Percentiles rank a stretch among this genome's conserved stretches.
phyloP scores from a whole-genome alignment of 2,329 filamentous ascomycete genomes.

The Sclerotinia spermophila region DNA sequence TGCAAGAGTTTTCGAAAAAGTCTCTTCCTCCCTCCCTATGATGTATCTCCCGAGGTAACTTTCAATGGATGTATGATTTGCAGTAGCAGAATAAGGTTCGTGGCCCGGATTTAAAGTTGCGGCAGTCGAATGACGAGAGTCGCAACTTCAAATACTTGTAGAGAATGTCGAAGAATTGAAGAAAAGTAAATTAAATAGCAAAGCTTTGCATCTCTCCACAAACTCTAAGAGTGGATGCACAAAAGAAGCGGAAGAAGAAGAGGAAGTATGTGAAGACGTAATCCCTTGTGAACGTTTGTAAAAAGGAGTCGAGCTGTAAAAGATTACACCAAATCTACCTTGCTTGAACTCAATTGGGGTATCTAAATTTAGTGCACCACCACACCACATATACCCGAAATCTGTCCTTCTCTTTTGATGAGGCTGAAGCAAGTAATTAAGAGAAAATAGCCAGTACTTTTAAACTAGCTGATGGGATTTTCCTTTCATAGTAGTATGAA shows the following conservation, averaged over 20 bases:
- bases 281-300: slow-evolving; percentile 18
- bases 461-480: too few species aligned
- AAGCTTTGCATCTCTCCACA: slow-evolving; percentile 32
- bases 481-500: neutral
- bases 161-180: slow-evolving; percentile 12
- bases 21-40: neutral
- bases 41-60: neutral
- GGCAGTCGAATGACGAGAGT: slow-evolving; percentile 4
- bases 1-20: slow-evolving; percentile 2
- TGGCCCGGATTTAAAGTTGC: slow-evolving; percentile 12
- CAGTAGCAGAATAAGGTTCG: slow-evolving; percentile 6
- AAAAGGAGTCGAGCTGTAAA: slow-evolving; percentile 15
- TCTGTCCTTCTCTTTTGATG: slow-evolving; percentile 20
- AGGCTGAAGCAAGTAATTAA: slow-evolving; percentile 12
- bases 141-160: slow-evolving; percentile 8
- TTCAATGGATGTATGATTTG: slow-evolving; percentile 3
- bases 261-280: slow-evolving; percentile 7
- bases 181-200: slow-evolving; percentile 26
- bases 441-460: too few species aligned
- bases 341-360: slow-evolving; percentile 16
- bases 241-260: slow-evolving; percentile 1
- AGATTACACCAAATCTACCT: slow-evolving; percentile 16
- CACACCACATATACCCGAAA: slow-evolving; percentile 12
- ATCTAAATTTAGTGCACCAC: slow-evolving; percentile 17
- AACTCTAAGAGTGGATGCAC: slow-evolving; percentile 18